Conservation (phyloP, 1,284 basidiomycete genomes). For the Cryptococcus deneoformans region DNA sequence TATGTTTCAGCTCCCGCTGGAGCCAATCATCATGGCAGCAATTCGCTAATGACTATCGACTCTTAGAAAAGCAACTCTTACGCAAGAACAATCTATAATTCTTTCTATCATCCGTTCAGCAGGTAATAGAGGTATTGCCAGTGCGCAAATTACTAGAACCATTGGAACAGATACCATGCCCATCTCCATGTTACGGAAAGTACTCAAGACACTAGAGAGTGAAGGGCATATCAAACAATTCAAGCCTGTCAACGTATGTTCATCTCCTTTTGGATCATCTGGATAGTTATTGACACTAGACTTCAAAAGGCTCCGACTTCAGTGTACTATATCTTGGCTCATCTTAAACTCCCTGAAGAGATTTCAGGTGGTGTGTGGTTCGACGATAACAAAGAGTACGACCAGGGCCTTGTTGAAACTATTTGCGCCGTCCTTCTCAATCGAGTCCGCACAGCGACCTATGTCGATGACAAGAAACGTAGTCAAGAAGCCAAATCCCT, state of each 20-base stretch:
- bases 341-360: conserved; percentile 44
- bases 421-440: conserved; percentile 32
- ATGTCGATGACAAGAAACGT: conserved; percentile 14
- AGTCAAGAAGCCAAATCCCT: conserved; percentile 13
- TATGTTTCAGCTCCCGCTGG: conserved; percentile 8
- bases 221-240: conserved; percentile 41
- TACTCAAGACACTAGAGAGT: conserved; percentile 38
- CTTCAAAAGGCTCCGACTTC: conserved; percentile 37
- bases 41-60: not conserved
- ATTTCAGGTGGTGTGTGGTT: conserved; percentile 49
- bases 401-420: conserved; percentile 39
- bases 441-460: conserved; percentile 22
- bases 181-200: conserved; percentile 32
- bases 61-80: conserved; percentile 30
- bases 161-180: conserved; percentile 35
- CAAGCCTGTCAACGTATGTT: conserved; percentile 45
- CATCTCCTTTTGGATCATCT: not conserved
- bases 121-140: conserved; percentile 20
- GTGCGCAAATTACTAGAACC: conserved; percentile 15
- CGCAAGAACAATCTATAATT: conserved; percentile 37
- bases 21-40: conserved; percentile 1
- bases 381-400: conserved; percentile 45
- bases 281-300: not conserved
- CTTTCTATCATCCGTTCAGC: conserved; percentile 21
- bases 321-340: conserved; percentile 37